phyloP scores from a whole-genome alignment of 805 yeast genomes.

The Priceomyces carsonii region DNA sequence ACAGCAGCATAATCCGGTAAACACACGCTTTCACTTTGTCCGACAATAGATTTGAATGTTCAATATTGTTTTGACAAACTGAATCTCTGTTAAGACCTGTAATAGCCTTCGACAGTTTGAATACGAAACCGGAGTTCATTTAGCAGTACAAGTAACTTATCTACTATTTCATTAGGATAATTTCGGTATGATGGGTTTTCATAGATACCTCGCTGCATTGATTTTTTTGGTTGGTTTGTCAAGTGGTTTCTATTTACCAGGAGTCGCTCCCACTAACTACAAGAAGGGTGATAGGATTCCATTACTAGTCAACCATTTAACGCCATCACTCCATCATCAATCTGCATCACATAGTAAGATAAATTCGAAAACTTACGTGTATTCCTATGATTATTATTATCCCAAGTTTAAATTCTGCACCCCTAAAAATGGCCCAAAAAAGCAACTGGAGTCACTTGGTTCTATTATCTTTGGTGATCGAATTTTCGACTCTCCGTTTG shows the following conservation, averaged over 20 bases:
- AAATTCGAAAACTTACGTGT: constrained; percentile 55
- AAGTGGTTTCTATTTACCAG: constrained; percentile 84
- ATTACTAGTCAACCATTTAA: constrained; percentile 83
- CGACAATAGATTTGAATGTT: no score
- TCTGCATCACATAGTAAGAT: constrained; percentile 24
- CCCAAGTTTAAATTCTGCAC: constrained; percentile 80
- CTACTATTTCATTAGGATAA: no score
- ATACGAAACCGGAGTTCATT: no score
- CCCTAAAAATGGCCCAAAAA: constrained; percentile 64
- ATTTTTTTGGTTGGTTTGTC: constrained; percentile 19
- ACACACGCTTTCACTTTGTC: no score
- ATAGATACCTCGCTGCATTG: constrained; percentile 16
- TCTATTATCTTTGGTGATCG: constrained; percentile 94
- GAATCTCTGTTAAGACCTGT: no score
- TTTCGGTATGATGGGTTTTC: constrained; percentile 4
- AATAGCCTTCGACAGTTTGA: no score
- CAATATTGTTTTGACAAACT: no score
- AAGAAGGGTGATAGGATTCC: constrained; percentile 70
- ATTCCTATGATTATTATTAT: constrained; percentile 82
- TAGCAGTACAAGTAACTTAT: no score
- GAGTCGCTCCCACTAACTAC: constrained; percentile 93
- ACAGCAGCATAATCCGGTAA: no score
- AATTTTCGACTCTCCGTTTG: constrained; percentile 89
- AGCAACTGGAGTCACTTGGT: constrained; percentile 88
- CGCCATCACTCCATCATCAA: constrained; percentile 62